Conservation (phyloP, 768 basidiomycete genomes). For the Rickenella mellea region DNA sequence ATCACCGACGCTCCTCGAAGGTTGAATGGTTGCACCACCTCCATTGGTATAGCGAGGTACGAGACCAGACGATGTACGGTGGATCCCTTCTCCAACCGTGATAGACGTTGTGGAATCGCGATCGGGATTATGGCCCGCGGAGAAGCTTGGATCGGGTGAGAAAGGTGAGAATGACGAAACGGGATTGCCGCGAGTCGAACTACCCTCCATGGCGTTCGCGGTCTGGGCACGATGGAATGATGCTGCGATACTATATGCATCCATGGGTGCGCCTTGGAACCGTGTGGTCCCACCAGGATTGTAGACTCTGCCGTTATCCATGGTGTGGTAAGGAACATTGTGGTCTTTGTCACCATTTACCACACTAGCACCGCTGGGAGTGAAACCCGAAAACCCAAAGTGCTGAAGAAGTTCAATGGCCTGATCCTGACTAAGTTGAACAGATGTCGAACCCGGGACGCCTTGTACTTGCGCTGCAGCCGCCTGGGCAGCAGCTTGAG, state of each 20-base stretch:
- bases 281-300: slow-evolving; percentile 11
- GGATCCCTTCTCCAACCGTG: background rate
- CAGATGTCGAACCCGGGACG: slow-evolving; percentile 10
- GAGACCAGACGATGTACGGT: background rate
- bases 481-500: slow-evolving; percentile 78
- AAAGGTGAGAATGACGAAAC: slow-evolving; percentile 55
- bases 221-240: background rate
- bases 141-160: slow-evolving; percentile 62
- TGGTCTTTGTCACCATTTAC: background rate
- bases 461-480: slow-evolving; percentile 40
- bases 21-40: background rate
- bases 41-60: background rate
- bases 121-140: slow-evolving; percentile 10
- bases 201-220: background rate
- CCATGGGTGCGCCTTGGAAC: slow-evolving; percentile 9
- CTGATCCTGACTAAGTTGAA: slow-evolving; percentile 46
- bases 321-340: background rate
- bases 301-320: slow-evolving; percentile 2
- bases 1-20: background rate
- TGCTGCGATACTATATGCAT: slow-evolving; percentile 5
- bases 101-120: background rate
- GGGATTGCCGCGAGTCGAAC: background rate
- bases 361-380: slow-evolving; percentile 10
- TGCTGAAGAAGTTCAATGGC: slow-evolving; percentile 54
- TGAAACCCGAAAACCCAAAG: slow-evolving; percentile 27